Evolutionary conservation across 2,329 filamentous ascomycete species (phyloP).

Genomic region (Lecanicillium sp.): DNA sequence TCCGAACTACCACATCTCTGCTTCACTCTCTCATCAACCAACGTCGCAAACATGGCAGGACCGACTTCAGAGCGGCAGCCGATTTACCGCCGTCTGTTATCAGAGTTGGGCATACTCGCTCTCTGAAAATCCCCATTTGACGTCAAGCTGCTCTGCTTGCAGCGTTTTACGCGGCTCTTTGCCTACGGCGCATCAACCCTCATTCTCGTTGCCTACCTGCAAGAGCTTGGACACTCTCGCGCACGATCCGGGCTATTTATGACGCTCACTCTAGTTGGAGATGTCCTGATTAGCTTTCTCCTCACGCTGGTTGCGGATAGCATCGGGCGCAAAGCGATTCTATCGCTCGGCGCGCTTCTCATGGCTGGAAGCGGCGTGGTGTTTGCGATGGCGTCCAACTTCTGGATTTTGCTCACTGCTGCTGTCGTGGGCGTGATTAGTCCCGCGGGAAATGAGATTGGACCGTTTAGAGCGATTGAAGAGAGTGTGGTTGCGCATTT

Average conservation of each 20-base stretch:
- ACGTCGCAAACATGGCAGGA: constrained; percentile 1
- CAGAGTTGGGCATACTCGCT: constrained; percentile 3
- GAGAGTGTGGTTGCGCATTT: constrained; percentile 53
- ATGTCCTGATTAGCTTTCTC: constrained; percentile 49
- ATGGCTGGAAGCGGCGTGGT: constrained; percentile 48
- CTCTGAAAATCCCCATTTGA: constrained; percentile 25
- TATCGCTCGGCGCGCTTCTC: constrained; percentile 43
- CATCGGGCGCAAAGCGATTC: constrained; percentile 44
- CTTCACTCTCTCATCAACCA: too few species aligned
- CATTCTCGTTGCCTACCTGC: constrained; percentile 48
- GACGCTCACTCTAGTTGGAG: constrained; percentile 54
- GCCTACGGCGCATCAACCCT: constrained; percentile 53
- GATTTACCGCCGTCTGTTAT: constrained; percentile 2
- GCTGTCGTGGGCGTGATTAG: constrained; percentile 55
- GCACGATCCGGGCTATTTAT: constrained; percentile 53
- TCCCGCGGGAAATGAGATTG: constrained; percentile 55
- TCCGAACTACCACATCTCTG: too few species aligned
- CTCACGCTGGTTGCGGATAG: constrained; percentile 51
- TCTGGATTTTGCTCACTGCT: constrained; percentile 49
- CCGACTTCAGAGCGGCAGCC: background rate
- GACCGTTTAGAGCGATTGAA: constrained; percentile 54
- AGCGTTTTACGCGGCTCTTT: constrained; percentile 53
- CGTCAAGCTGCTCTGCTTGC: constrained; percentile 47
- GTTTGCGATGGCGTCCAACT: constrained; percentile 44
- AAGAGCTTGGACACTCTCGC: constrained; percentile 39